Percentiles rank a stretch among this genome's conserved stretches.
Conservation (phyloP, 1,284 basidiomycete genomes). For the Leccinum brunneo-olivaceum region DNA sequence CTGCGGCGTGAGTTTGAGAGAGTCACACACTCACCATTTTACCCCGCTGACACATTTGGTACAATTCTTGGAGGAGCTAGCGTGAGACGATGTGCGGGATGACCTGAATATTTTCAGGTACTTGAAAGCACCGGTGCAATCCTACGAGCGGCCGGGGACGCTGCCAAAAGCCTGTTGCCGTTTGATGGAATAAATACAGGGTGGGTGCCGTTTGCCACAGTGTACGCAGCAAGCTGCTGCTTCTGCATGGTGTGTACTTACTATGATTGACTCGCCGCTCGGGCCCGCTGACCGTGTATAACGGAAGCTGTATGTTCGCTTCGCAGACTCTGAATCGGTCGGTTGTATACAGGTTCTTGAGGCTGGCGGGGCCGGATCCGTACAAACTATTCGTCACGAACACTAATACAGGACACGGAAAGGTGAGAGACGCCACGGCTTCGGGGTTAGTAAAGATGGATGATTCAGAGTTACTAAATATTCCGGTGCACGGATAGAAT, state of each 20-base stretch:
- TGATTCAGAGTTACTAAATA: no score
- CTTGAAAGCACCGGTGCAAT: conserved; percentile 12
- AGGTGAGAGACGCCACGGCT: no score
- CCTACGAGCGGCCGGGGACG: conserved; percentile 8
- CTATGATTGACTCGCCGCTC: conserved; percentile 13
- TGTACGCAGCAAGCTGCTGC: neutral
- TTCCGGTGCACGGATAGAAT: neutral
- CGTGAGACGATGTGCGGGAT: conserved; percentile 4
- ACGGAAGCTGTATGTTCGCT: conserved; percentile 15
- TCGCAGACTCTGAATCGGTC: no score
- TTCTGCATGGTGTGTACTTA: no score
- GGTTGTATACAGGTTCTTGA: conserved; percentile 10
- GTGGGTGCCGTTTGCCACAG: conserved; percentile 1
- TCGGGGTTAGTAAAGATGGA: no score
- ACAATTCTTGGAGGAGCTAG: neutral
- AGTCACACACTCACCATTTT: neutral
- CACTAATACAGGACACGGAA: no score
- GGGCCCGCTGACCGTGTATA: no score
- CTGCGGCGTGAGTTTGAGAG: conserved; percentile 8
- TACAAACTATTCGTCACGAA: no score
- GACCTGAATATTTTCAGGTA: conserved; percentile 5
- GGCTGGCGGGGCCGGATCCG: no score
- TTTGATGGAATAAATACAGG: conserved; percentile 13
- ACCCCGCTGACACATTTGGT: conserved; percentile 5
- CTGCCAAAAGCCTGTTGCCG: conserved; percentile 14